These are phyloP conservation scores for Mycena galericulata DNA, from an alignment of 768 basidiomycete genomes.

Conservation along the genomic window DNA sequence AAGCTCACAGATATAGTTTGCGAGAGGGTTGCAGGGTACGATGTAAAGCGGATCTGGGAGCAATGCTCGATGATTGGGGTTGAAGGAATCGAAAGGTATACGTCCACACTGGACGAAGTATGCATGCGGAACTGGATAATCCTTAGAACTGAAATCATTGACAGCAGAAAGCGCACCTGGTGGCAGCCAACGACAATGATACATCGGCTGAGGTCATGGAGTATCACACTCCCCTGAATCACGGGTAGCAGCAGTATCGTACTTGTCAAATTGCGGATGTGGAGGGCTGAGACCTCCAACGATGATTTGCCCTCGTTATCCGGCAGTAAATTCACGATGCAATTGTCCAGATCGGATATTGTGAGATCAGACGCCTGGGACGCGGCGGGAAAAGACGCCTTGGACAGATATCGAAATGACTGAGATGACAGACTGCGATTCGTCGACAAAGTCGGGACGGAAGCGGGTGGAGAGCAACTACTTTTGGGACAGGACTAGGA, in stretches of 20 bases:
- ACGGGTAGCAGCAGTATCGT: conserved; percentile 75
- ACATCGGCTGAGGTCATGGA: conserved; percentile 73
- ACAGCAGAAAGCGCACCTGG: conserved; percentile 65
- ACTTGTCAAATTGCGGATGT: conserved; percentile 69
- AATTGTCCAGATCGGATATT: conserved; percentile 73
- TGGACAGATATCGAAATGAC: conserved; percentile 60
- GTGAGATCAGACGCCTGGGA: conserved; percentile 63
- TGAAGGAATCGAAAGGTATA: conserved; percentile 75
- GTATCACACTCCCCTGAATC: conserved; percentile 77
- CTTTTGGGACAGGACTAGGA: conserved; percentile 27
- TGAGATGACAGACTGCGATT: conserved; percentile 58
- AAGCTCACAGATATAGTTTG: conserved; percentile 24
- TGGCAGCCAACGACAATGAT: conserved; percentile 81
- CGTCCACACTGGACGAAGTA: conserved; percentile 69
- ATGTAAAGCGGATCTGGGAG: conserved; percentile 67
- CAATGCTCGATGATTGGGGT: conserved; percentile 88
- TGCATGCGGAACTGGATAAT: conserved; percentile 87
- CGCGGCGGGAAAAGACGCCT: conserved; percentile 52
- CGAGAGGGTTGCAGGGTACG: conserved; percentile 63
- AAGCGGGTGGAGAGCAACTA: background rate
- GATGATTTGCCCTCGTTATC: conserved; percentile 9
- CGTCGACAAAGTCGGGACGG: conserved; percentile 35
- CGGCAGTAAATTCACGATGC: conserved; percentile 76
- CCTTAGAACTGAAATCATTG: background rate
- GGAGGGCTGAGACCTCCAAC: conserved; percentile 65